Evolutionary conservation across 2,329 filamentous ascomycete genomes (phyloP), one percentile per base, ranked within the genome.

Genomic region (Neofusicoccum kwambonambiense): DNA sequence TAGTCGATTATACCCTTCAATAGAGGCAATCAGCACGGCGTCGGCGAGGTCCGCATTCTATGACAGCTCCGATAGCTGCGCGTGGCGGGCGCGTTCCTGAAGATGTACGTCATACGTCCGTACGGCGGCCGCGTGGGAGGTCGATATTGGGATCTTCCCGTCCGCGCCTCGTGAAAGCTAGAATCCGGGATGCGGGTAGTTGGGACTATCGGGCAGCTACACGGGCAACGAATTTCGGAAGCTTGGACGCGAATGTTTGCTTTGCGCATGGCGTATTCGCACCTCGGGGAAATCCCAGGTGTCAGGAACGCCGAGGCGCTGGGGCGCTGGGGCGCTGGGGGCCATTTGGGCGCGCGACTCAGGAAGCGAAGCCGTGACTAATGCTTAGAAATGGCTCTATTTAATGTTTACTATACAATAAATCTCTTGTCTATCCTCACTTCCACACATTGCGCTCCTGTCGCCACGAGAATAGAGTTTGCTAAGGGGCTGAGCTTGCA

Each of bases 341-440:
- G 39, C 31, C 13, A 35, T 35, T 44, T 17, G 34, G 34, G 12
- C 15, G 17, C 50, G n/a, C 50, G 56, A 60, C 8, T 60, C 56
- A 19, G 34, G 56, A 37, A 4, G n/a, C 42, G 34, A 17, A 9
- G 42, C 41, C 9, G 31, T 60, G 56, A 60, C 56, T 60, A 60
- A 60, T 60, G 56, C 56, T 60, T 60, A 60, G 27, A 60, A 60
- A 60, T 60, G 56, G 27, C 5, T 39, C 42, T 47, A 47, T 37
- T 37, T 44, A 60, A 60, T 60, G 56, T 60, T 60, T 60, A 60
- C 37, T 60, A 60, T 60, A 47, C 56, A 60, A 45, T 35, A 44
- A 58, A 45, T 39, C 12, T n/a, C 41, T 12, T 45, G 37, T n/a
- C 52, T 31, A 60, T 15, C 31, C 11, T 11, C 27, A 17, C 41